Base-by-base conservation (phyloP, 768 basidiomycete species). In the Podaxis sp. region DNA sequence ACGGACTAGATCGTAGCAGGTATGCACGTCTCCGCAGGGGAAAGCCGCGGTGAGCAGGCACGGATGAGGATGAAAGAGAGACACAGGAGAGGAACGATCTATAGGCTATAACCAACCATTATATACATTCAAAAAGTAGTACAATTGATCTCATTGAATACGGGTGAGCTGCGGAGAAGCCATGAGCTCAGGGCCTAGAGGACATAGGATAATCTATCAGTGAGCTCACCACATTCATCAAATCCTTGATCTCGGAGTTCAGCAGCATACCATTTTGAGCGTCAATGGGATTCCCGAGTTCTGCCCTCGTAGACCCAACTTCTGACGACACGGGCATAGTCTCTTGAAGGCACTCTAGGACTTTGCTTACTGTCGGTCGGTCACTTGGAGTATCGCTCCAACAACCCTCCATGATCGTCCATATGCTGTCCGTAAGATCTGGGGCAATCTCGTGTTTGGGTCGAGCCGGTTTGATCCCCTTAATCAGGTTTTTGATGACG, bases 381-480 rank as follows among this genome's bases (percentile, higher is more conserved):
- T 49, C 48, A 19, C 24, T 49, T n/a, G 48, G 48, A 1, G n/a
- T 49, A 49, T 22, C 11, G 1, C 48, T 49, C 56, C 56, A 57
- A 12, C 33, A 57, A 2, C 42, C 12, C 15, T 40, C 12, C 36
- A 57, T 57, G 8, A 42, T 17, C 42, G n/a, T n/a, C 56, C 56
- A 57, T 12, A 57, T 39, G 56, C n/a, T 13, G 19, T 57, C 56
- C 39, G 56, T 57, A n/a, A 57, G 39, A 9, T 39, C 36, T 17
- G 56, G 19, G 4, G 56, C 24, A 11, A 15, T 4, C 12, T 44
- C 13, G 0, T 15, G 36, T 17, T 38, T 15, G 2, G 56, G 56
- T 15, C 33, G 22, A 4, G 6, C 22, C 1, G 56, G 56, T 0
- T 22, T 17, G 22, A 2, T 9, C 8, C 56, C 56, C 17, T 42